A percentile compares a stretch with the other conserved stretches of the same genome.
Conservation (phyloP, 2,329 filamentous ascomycete genomes). For the Polytolypa hystricis region DNA sequence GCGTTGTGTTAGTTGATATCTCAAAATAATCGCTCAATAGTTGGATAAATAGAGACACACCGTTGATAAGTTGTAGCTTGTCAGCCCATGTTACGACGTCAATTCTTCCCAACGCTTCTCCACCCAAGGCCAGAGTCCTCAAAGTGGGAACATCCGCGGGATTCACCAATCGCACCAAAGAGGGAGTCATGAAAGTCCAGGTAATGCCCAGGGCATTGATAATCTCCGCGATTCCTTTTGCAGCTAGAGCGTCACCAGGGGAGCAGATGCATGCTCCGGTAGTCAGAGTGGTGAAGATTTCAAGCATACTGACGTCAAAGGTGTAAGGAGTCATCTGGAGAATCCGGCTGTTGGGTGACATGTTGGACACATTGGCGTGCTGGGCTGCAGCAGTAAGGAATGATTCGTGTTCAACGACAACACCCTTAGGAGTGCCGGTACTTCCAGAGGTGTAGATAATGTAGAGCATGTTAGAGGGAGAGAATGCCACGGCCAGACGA, state of each 20-base stretch:
- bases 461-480: conserved; percentile 38
- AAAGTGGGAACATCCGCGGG: conserved; percentile 35
- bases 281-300: conserved; percentile 45
- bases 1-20: no score
- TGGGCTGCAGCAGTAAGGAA: conserved; percentile 45
- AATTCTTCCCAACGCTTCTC: conserved; percentile 33
- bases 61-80: conserved; percentile 34
- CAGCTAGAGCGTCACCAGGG: conserved; percentile 40
- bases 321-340: conserved; percentile 49
- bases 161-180: conserved; percentile 41
- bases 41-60: no score
- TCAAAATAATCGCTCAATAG: no score
- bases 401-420: conserved; percentile 51
- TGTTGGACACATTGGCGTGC: conserved; percentile 40
- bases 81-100: conserved; percentile 36
- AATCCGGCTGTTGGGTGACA: conserved; percentile 45
- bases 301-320: conserved; percentile 44
- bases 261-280: conserved; percentile 51
- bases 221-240: conserved; percentile 40
- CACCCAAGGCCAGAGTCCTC: conserved; percentile 33
- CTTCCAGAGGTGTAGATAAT: conserved; percentile 51
- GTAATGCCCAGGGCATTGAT: conserved; percentile 43
- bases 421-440: conserved; percentile 47
- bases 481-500: conserved; percentile 6
- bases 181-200: conserved; percentile 47